Percentiles rank a stretch among this genome's conserved stretches.
phyloP scores from a whole-genome alignment of 2,329 filamentous ascomycete species.

The Verticillium tricorpus region DNA sequence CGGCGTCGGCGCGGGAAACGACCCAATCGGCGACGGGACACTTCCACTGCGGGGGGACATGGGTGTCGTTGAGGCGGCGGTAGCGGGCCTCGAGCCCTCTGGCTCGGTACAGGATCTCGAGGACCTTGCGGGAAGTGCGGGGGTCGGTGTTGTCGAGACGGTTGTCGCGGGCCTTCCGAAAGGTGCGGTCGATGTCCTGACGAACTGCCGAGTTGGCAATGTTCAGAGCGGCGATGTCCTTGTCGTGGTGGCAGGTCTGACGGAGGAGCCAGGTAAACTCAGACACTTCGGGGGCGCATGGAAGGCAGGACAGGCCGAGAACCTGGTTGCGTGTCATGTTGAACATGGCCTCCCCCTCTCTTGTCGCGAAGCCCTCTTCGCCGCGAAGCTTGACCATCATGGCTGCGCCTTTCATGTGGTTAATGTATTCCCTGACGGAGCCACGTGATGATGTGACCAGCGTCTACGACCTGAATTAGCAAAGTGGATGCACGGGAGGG shows the following conservation, averaged over 20 bases:
- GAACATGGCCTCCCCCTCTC: slow-evolving; percentile 16
- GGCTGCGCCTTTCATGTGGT: slow-evolving; percentile 17
- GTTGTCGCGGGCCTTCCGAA: not conserved
- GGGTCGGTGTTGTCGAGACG: slow-evolving; percentile 5
- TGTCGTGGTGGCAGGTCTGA: slow-evolving; percentile 12
- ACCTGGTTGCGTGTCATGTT: slow-evolving; percentile 16
- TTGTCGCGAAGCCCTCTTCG: slow-evolving; percentile 11
- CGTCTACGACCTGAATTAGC: slow-evolving; percentile 5
- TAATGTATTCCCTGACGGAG: slow-evolving; percentile 14
- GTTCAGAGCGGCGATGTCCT: slow-evolving; percentile 14
- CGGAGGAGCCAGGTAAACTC: slow-evolving; percentile 16
- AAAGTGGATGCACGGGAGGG: fast-evolving
- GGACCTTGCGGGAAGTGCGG: slow-evolving; percentile 9
- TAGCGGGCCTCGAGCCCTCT: slow-evolving; percentile 11
- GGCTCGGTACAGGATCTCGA: slow-evolving; percentile 9
- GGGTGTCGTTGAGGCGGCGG: slow-evolving; percentile 11
- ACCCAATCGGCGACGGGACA: slow-evolving; percentile 10
- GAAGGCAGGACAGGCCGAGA: slow-evolving; percentile 14
- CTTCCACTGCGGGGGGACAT: slow-evolving; percentile 9
- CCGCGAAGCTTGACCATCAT: slow-evolving; percentile 16
- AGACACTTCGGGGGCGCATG: slow-evolving; percentile 11
- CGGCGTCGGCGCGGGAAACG: slow-evolving; percentile 6
- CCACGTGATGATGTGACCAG: slow-evolving; percentile 10
- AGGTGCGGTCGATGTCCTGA: slow-evolving; percentile 13
- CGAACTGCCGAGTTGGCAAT: slow-evolving; percentile 15